These are phyloP conservation scores for Thamnidium elegans DNA, from an alignment of 192 early-diverging fungal species.

Conservation along the genomic window DNA sequence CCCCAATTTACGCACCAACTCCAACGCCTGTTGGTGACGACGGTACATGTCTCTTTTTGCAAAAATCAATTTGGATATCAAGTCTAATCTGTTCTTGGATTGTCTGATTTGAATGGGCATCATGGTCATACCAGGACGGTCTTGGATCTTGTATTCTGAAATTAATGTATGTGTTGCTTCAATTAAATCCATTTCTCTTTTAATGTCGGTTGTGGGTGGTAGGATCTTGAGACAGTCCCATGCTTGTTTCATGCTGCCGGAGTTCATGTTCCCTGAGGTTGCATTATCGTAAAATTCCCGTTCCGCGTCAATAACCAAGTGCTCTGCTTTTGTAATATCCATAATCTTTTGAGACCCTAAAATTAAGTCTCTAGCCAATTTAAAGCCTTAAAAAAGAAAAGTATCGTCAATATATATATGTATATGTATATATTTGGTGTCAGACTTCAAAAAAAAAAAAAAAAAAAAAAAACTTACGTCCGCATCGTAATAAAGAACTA, in stretches of 20 bases:
- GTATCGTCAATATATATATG: too few species aligned
- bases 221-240: conserved; percentile 67
- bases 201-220: conserved; percentile 51
- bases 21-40: conserved; percentile 50
- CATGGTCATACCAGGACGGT: conserved; percentile 48
- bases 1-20: conserved; percentile 55
- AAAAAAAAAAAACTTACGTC: conserved; percentile 43
- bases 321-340: conserved; percentile 47
- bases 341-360: conserved; percentile 42
- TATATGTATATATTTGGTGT: too few species aligned
- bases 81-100: conserved; percentile 52
- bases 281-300: conserved; percentile 76
- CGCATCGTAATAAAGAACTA: conserved; percentile 57
- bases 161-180: conserved; percentile 67
- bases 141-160: conserved; percentile 43
- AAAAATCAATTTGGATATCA: conserved; percentile 59
- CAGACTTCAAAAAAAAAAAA: not conserved
- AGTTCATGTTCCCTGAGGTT: conserved; percentile 57
- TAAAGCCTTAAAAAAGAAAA: too few species aligned
- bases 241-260: conserved; percentile 69
- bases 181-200: conserved; percentile 62
- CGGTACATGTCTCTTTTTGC: conserved; percentile 47
- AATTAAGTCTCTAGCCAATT: conserved; percentile 53
- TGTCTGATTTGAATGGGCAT: conserved; percentile 74
- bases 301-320: conserved; percentile 65